These are phyloP conservation scores for Cornus florida DNA, from an alignment of 148 eudicot genomes.

Conservation along the genomic window DNA sequence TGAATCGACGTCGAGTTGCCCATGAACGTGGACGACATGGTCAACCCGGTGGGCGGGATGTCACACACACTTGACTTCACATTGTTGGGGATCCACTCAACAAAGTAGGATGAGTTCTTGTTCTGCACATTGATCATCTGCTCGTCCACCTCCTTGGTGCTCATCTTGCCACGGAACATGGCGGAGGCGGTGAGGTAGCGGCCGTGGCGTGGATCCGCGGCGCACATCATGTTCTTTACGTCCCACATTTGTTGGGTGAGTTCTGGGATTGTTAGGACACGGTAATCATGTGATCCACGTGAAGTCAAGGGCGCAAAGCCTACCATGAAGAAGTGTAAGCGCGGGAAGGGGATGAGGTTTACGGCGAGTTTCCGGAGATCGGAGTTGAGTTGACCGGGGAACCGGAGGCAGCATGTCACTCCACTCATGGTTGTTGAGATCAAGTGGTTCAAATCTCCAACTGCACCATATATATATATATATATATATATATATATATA, in stretches of 20 bases:
- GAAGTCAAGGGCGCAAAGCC: constrained; percentile 74
- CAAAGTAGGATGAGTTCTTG: constrained; percentile 71
- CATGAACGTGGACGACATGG: constrained; percentile 59
- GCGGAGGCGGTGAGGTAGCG: constrained; percentile 63
- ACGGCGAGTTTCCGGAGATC: constrained; percentile 75
- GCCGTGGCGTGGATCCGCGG: constrained; percentile 49
- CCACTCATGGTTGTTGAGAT: constrained; percentile 82
- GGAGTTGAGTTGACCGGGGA: constrained; percentile 77
- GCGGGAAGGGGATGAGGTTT: constrained; percentile 78
- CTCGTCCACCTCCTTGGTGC: constrained; percentile 70
- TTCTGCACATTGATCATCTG: constrained; percentile 68
- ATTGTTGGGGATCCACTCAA: constrained; percentile 75
- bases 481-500: too few relatives aligned
- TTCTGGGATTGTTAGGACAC: constrained; percentile 55
- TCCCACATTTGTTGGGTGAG: constrained; percentile 65
- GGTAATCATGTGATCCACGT: constrained; percentile 57
- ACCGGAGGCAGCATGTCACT: constrained; percentile 71
- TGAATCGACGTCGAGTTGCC: constrained; percentile 40
- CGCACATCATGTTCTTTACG: constrained; percentile 54
- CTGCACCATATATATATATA: constrained; percentile 23
- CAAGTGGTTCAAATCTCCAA: constrained; percentile 73
- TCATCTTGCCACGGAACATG: constrained; percentile 71
- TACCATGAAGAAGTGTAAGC: constrained; percentile 83
- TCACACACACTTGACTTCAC: constrained; percentile 72
- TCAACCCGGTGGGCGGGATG: constrained; percentile 54